Conservation (phyloP, 2,329 filamentous ascomycete genomes). For the Xylaria sp. region DNA sequence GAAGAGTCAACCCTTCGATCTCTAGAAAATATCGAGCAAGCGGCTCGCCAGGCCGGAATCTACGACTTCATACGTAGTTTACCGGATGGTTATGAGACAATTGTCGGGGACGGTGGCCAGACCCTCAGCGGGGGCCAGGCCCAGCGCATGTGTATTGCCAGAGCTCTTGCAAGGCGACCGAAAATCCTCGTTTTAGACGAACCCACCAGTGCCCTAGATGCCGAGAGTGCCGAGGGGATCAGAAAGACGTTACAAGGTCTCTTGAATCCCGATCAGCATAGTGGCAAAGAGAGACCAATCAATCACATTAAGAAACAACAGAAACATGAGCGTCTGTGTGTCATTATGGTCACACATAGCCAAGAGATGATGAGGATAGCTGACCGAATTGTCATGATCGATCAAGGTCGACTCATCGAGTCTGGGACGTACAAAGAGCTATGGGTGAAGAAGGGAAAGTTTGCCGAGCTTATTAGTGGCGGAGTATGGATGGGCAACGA, state of each 20-base stretch:
- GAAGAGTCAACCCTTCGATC: conserved; percentile 63
- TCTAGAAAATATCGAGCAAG: conserved; percentile 58
- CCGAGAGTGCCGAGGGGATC: conserved; percentile 72
- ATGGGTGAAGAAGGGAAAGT: conserved; percentile 56
- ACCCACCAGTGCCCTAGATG: conserved; percentile 84
- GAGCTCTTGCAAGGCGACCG: conserved; percentile 78
- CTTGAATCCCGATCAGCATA: conserved; percentile 47
- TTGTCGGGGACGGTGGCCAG: conserved; percentile 80
- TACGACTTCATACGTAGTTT: conserved; percentile 81
- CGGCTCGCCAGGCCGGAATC: conserved; percentile 72
- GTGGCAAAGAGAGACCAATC: background rate
- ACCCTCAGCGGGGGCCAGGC: conserved; percentile 83
- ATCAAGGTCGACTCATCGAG: conserved; percentile 74
- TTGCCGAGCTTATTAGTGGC: conserved; percentile 57
- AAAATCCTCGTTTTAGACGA: conserved; percentile 85
- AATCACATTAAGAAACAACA: background rate
- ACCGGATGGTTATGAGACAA: conserved; percentile 75
- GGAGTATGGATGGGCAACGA: conserved; percentile 40
- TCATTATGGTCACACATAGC: conserved; percentile 85
- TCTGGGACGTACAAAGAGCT: conserved; percentile 74
- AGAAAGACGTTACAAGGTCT: conserved; percentile 70
- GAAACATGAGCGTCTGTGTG: conserved; percentile 61
- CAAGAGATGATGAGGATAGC: conserved; percentile 88
- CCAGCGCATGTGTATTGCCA: conserved; percentile 83
- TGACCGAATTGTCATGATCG: conserved; percentile 77